phyloP scores from a whole-genome alignment of 2,329 filamentous ascomycete genomes.

The Fusarium illudens region DNA sequence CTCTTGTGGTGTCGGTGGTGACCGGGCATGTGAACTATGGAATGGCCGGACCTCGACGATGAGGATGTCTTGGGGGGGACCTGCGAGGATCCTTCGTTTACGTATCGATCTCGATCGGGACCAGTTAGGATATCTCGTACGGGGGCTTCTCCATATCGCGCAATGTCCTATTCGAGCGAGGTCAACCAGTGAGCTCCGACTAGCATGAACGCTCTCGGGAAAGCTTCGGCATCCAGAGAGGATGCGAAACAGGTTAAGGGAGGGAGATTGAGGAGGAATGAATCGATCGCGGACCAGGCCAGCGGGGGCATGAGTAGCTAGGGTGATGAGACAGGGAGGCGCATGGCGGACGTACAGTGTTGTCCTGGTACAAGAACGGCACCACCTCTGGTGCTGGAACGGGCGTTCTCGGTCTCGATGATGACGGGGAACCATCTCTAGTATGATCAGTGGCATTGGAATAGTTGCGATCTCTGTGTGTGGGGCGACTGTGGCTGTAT shows the following conservation, averaged over 20 bases:
- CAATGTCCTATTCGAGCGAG: slow-evolving; percentile 67
- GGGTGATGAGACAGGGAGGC: slow-evolving; percentile 37
- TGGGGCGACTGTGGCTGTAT: slow-evolving; percentile 65
- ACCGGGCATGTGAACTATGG: slow-evolving; percentile 70
- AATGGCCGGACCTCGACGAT: slow-evolving; percentile 66
- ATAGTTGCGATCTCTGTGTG: slow-evolving; percentile 78
- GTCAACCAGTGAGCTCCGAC: slow-evolving; percentile 37
- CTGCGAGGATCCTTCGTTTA: slow-evolving; percentile 57
- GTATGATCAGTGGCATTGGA: slow-evolving; percentile 79
- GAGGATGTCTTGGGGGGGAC: slow-evolving; percentile 69
- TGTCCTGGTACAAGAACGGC: slow-evolving; percentile 94
- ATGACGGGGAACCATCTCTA: slow-evolving; percentile 76
- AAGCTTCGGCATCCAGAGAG: slow-evolving; percentile 12
- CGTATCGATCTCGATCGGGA: slow-evolving; percentile 74
- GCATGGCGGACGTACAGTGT: slow-evolving; percentile 63
- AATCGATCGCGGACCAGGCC: slow-evolving; percentile 22
- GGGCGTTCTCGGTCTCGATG: slow-evolving; percentile 83
- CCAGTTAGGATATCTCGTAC: slow-evolving; percentile 75
- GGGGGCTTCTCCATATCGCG: slow-evolving; percentile 79
- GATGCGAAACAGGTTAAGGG: slow-evolving; percentile 14
- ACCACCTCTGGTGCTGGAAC: slow-evolving; percentile 91
- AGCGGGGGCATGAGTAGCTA: slow-evolving; percentile 17
- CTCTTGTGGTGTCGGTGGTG: slow-evolving; percentile 76
- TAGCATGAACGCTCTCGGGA: background rate
- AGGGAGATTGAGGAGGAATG: slow-evolving; percentile 23